A percentile compares a stretch with the other conserved stretches of the same genome.
phyloP scores from a whole-genome alignment of 1,139 yeast species.

The Sugiyamaella sp. region DNA sequence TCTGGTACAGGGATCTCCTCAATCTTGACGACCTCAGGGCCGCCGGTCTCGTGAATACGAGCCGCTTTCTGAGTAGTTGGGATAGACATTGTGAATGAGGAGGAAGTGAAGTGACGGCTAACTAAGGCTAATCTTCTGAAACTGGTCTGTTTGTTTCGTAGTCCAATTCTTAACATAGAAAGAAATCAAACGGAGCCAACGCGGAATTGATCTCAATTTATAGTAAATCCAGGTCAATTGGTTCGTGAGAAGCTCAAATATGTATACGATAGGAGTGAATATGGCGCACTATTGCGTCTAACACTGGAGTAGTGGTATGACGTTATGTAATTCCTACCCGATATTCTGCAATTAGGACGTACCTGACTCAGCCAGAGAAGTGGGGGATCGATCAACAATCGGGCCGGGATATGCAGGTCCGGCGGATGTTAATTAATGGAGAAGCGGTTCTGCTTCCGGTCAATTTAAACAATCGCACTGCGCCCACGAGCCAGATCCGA shows the following conservation, averaged over 20 bases:
- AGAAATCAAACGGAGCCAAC: too few relatives aligned
- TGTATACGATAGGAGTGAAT: not conserved
- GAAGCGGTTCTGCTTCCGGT: too few relatives aligned
- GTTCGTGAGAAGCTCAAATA: too few relatives aligned
- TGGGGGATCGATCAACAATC: too few relatives aligned
- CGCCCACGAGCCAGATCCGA: too few relatives aligned
- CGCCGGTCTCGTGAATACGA: conserved; percentile 58
- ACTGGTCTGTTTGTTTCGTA: not conserved
- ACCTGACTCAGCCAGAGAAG: too few relatives aligned
- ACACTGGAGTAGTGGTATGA: not conserved
- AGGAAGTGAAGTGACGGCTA: conserved; percentile 13
- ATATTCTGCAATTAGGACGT: conserved; percentile 3
- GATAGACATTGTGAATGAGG: conserved; percentile 34
- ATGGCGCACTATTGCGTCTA: not conserved
- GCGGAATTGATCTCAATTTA: not conserved
- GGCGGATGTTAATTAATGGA: too few relatives aligned
- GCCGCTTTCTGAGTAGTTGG: conserved; percentile 65
- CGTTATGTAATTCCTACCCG: conserved; percentile 1
- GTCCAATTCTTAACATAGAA: conserved; percentile 1
- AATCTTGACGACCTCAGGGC: conserved; percentile 57
- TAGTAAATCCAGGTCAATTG: not conserved
- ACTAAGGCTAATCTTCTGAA: conserved; percentile 4
- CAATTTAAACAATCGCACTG: too few relatives aligned
- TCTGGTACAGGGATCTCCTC: conserved; percentile 60
- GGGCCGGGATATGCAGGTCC: too few relatives aligned